phyloP scores from a whole-genome alignment of 2,329 filamentous ascomycete genomes.

The Microsporum canis region DNA sequence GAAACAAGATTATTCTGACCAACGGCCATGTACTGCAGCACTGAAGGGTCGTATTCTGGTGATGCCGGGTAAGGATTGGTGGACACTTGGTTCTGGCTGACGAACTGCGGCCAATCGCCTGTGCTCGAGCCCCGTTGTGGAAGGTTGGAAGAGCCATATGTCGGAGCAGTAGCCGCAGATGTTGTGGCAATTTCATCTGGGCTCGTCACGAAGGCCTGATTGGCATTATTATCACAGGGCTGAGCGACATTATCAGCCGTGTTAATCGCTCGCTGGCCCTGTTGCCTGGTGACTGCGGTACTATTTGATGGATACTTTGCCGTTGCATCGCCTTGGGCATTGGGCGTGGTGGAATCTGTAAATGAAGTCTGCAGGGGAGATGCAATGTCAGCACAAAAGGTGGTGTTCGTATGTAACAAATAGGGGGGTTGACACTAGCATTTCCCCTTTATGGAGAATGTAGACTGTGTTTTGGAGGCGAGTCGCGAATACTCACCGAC shows the following conservation, averaged over 20 bases:
- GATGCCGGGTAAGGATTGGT: not conserved
- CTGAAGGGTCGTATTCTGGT: not conserved
- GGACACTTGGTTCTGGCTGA: conserved; percentile 2
- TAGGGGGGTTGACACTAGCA: not conserved
- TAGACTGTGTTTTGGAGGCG: not conserved
- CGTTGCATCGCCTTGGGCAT: not conserved
- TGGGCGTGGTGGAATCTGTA: not conserved
- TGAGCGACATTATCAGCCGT: not conserved
- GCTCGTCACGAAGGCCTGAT: not conserved
- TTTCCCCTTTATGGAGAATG: not conserved
- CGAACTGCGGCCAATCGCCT: not conserved
- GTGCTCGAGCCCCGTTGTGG: not conserved
- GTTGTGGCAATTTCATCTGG: not conserved
- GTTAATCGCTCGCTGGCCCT: not conserved
- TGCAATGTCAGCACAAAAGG: not conserved
- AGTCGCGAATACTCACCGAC: not conserved
- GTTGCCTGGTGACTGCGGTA: not conserved
- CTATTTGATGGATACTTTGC: not conserved
- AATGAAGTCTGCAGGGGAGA: not conserved
- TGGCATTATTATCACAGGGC: not conserved
- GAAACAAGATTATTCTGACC: not conserved
- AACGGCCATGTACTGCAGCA: not conserved
- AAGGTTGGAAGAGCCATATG: not conserved
- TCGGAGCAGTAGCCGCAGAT: not conserved
- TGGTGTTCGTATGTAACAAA: not conserved